Evolutionary conservation across 2,329 filamentous ascomycete genomes (phyloP).

Genomic region (Stenocarpella maydis): DNA sequence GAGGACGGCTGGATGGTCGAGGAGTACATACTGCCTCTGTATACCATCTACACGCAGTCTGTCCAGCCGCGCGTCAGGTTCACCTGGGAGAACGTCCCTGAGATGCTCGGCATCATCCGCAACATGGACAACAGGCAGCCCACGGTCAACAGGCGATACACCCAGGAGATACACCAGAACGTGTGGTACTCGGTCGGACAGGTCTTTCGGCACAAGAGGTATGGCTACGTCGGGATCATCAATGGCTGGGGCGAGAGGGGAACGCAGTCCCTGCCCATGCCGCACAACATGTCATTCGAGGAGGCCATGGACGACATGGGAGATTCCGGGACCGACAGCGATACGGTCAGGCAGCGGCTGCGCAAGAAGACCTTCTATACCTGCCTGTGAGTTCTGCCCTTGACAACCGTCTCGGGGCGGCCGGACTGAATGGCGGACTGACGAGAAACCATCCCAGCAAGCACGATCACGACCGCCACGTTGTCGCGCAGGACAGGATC

Average conservation of each 20-base stretch:
- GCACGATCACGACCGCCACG: conserved; percentile 75
- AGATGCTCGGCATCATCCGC: conserved; percentile 51
- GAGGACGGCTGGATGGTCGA: conserved; percentile 78
- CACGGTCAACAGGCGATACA: conserved; percentile 44
- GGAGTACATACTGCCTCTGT: conserved; percentile 71
- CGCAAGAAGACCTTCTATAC: conserved; percentile 81
- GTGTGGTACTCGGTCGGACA: conserved; percentile 80
- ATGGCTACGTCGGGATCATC: conserved; percentile 81
- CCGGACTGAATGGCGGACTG: conserved; percentile 45
- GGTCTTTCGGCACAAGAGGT: conserved; percentile 83
- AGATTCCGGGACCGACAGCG: conserved; percentile 68
- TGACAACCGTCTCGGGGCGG: not conserved
- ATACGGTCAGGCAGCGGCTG: conserved; percentile 57
- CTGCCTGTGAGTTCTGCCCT: conserved; percentile 73
- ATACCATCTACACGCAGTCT: conserved; percentile 51
- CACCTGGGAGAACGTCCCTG: conserved; percentile 47
- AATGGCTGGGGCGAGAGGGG: conserved; percentile 78
- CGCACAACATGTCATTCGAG: conserved; percentile 38
- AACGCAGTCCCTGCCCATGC: conserved; percentile 39
- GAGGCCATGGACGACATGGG: conserved; percentile 53
- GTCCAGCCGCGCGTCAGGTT: conserved; percentile 43
- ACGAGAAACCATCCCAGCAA: conserved; percentile 39
- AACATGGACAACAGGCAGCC: conserved; percentile 55
- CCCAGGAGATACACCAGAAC: conserved; percentile 44
- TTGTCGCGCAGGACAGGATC: conserved; percentile 82